phyloP scores from a whole-genome alignment of 2,329 filamentous ascomycete species.

The Atkinsonella texensis region DNA sequence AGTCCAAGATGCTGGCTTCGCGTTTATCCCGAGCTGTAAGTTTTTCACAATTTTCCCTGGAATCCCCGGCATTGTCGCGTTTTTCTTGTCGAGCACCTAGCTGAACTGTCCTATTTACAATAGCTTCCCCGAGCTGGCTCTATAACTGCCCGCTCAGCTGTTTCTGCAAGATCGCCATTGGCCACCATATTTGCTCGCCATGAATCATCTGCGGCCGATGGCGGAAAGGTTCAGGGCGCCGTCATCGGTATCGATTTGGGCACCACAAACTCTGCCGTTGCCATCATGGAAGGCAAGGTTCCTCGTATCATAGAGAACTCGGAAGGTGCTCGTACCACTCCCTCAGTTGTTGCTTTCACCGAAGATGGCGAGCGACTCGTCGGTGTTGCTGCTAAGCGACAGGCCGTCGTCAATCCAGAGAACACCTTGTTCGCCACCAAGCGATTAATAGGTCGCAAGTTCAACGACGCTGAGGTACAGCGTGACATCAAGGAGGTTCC shows the following conservation, averaged over 20 bases:
- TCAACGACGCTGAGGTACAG: slow-evolving; percentile 86
- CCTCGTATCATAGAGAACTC: slow-evolving; percentile 97
- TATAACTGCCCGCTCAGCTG: slow-evolving; percentile 54
- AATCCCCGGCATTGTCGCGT: not conserved
- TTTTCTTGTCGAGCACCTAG: slow-evolving; percentile 4
- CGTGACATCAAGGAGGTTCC: slow-evolving; percentile 95
- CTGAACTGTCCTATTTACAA: slow-evolving; percentile 9
- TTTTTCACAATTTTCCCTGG: slow-evolving; percentile 14
- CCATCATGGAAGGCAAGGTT: slow-evolving; percentile 92
- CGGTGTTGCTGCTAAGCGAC: slow-evolving; percentile 94
- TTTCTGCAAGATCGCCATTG: slow-evolving; percentile 56
- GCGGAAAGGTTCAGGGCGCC: slow-evolving; percentile 80
- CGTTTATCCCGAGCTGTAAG: slow-evolving; percentile 66
- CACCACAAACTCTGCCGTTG: slow-evolving; percentile 95
- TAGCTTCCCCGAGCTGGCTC: slow-evolving; percentile 70
- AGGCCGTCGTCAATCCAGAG: slow-evolving; percentile 96
- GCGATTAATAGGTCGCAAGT: slow-evolving; percentile 97
- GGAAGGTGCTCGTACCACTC: slow-evolving; percentile 54
- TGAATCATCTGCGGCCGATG: slow-evolving; percentile 47
- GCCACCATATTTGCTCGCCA: slow-evolving; percentile 65
- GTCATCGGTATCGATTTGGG: slow-evolving; percentile 98
- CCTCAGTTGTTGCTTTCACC: slow-evolving; percentile 90
- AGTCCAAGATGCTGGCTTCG: slow-evolving; percentile 56
- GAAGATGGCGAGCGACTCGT: slow-evolving; percentile 93
- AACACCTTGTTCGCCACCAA: slow-evolving; percentile 98